Base-by-base conservation (phyloP, 805 yeast genomes). In the Ogataea methanolica region DNA sequence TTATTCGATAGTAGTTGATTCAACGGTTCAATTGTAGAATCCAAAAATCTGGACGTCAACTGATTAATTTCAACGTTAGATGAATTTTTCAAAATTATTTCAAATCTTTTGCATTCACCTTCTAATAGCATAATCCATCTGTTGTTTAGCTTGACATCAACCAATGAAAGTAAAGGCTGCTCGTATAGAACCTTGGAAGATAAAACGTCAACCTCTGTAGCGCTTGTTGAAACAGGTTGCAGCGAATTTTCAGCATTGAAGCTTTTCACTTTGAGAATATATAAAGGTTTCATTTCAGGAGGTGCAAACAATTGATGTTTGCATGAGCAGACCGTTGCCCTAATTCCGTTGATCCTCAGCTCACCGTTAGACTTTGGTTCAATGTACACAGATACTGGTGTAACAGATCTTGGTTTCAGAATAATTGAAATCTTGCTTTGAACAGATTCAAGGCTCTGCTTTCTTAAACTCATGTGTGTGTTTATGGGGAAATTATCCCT, bases 81-180 rank as follows among this genome's bases (percentile, higher is more conserved):
- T 17, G 75, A 70, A 61, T 89, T 88, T 42, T 75, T 73, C 33
- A 89, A 63, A 1, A 65, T 61, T 5, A 88, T 62, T 1, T 72
- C 67, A 49, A 86, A 78, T 1, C 60, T 52, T 43, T 71, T 73
- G 37, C 71, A 68, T 56, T 89, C 94, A 8, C 96, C 96, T 59
- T 88, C 96, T 12, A 89, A 65, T 15, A 88, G 65, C 88, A 88
- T 84, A 4, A 84, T 57, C 81, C 88, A 83, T 4, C 80, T 80
- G 54, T 82, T 83, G 19, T 77, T 73, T 14, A 83, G 71, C 56
- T 79, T 75, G 6, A 77, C 66, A 38, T 76, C 72, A 1, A 76
- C 65, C 14, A 83, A 58, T 2, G 78, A 72, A 33, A 88, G 65
- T 5, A 74, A 65, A 0, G 96, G 96, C 55, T 88, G 90, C 0